Conservation (phyloP, 202 grass and related monocot species). For the Digitaria exilis region DNA sequence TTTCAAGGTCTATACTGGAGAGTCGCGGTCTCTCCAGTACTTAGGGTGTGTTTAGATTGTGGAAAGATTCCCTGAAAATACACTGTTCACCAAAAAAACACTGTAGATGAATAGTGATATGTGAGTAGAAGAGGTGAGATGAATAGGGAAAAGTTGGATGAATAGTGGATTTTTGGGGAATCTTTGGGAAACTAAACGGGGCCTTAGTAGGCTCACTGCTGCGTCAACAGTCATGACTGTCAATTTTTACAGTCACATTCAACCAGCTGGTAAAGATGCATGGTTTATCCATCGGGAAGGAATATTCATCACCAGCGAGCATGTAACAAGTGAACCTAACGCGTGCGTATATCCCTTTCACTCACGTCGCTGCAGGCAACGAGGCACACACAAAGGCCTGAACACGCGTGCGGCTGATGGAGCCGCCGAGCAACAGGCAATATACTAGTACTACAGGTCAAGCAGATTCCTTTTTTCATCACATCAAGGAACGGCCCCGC, state of each 20-base stretch:
- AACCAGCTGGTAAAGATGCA: background rate
- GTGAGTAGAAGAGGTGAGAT: too few species aligned
- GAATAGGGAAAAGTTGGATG: too few species aligned
- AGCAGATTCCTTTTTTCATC: conserved; percentile 24
- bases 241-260: background rate
- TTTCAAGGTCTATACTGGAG: background rate
- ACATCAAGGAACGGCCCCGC: background rate
- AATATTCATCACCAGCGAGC: conserved; percentile 28
- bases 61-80: too few species aligned
- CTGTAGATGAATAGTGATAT: too few species aligned
- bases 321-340: too few species aligned
- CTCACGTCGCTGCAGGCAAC: background rate
- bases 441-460: background rate
- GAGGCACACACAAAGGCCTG: background rate
- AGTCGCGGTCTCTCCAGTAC: background rate
- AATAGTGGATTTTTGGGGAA: too few species aligned
- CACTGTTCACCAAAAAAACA: too few species aligned
- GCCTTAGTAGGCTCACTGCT: background rate
- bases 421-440: background rate
- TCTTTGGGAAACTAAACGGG: too few species aligned
- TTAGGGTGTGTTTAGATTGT: too few species aligned
- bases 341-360: conserved; percentile 20
- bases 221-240: background rate
- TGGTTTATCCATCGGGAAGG: background rate
- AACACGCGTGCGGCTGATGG: background rate